A percentile compares a stretch with the other conserved stretches of the same genome.
Conservation (phyloP, 2,329 filamentous ascomycete genomes). For the Sarocladiaceae sp. region DNA sequence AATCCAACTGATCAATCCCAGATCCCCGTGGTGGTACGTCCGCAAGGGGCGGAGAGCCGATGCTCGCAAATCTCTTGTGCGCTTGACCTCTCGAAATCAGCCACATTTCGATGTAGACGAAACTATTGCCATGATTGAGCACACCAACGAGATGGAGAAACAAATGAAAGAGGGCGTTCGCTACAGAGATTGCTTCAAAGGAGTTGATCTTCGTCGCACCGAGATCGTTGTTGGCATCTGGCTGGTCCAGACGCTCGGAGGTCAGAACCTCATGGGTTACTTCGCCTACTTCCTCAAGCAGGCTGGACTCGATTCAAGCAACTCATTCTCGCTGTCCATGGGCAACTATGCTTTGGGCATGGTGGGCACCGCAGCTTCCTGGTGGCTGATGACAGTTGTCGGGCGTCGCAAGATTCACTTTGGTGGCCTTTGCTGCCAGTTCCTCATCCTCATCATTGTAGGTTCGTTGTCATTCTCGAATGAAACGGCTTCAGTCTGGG, state of each 20-base stretch:
- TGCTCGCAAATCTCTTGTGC: constrained; percentile 33
- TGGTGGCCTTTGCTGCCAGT: constrained; percentile 34
- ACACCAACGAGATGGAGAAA: constrained; percentile 46
- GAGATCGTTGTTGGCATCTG: constrained; percentile 45
- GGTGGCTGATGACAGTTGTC: constrained; percentile 41
- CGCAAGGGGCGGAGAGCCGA: constrained; percentile 34
- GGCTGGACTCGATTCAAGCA: constrained; percentile 36
- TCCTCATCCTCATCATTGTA: constrained; percentile 33
- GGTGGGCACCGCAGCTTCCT: constrained; percentile 43
- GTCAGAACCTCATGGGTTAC: constrained; percentile 43
- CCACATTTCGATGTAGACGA: constrained; percentile 37
- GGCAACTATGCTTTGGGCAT: constrained; percentile 44
- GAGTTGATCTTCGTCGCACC: constrained; percentile 44
- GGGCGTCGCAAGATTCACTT: constrained; percentile 46
- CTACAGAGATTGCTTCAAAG: constrained; percentile 47
- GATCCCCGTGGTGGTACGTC: constrained; percentile 46
- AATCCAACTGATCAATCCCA: constrained; percentile 13
- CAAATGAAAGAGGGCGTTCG: constrained; percentile 32
- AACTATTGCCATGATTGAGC: constrained; percentile 46
- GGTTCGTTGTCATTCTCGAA: constrained; percentile 31
- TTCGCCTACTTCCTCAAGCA: constrained; percentile 40
- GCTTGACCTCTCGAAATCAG: constrained; percentile 33
- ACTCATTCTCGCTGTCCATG: constrained; percentile 40
- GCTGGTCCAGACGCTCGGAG: constrained; percentile 41
- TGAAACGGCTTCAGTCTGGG: constrained; percentile 30